Conservation (phyloP, 768 basidiomycete genomes). For the Daedaleopsis sinensis region DNA sequence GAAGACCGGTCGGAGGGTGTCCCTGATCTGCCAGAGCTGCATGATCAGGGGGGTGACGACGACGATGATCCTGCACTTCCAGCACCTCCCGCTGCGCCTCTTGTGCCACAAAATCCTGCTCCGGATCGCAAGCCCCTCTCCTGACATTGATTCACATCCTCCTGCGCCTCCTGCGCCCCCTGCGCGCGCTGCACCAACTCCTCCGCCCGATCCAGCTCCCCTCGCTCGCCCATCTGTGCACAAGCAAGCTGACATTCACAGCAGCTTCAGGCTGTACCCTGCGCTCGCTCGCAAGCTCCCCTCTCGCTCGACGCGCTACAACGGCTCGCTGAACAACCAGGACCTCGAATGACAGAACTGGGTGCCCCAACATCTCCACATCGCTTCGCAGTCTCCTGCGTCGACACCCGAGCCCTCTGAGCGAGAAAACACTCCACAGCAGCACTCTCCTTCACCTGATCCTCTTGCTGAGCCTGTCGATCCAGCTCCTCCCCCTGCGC, state of each 20-base stretch:
- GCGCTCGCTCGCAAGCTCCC: constrained; percentile 9
- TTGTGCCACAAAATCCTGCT: background rate
- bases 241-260: constrained; percentile 4
- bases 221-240: background rate
- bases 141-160: background rate
- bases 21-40: constrained; percentile 10
- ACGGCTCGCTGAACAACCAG: constrained; percentile 6
- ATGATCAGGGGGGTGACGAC: constrained; percentile 15
- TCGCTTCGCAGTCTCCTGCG: background rate
- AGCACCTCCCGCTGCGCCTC: constrained; percentile 4
- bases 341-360: background rate
- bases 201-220: constrained; percentile 1
- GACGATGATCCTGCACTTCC: constrained; percentile 17
- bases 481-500: constrained; percentile 1
- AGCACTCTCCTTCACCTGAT: background rate
- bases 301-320: constrained; percentile 3
- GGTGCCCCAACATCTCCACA: background rate
- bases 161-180: constrained; percentile 5
- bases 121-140: background rate
- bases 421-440: constrained; percentile 2
- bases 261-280: constrained; percentile 5
- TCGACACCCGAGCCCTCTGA: constrained; percentile 8
- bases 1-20: constrained; percentile 1
- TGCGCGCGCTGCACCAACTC: background rate
- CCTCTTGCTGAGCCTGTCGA: background rate